Evolutionary conservation across 2,329 filamentous ascomycete genomes (phyloP).

Genomic region (Metarhizium rileyi): DNA sequence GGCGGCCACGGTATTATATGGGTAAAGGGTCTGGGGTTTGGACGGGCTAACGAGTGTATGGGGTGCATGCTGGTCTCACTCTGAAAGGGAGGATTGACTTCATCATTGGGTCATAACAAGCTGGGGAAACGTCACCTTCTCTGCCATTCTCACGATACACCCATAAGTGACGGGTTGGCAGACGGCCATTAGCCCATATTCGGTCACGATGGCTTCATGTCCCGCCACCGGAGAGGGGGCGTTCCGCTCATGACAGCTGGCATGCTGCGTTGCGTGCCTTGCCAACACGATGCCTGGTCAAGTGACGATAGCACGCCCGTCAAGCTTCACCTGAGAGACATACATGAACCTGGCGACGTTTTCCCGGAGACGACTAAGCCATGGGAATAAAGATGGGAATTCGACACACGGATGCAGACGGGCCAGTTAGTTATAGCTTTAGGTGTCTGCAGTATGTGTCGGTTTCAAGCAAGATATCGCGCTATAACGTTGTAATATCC

Average conservation of each 20-base stretch:
- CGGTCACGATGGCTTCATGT: conserved; percentile 13
- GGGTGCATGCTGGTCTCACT: conserved; percentile 14
- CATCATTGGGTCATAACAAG: conserved; percentile 13
- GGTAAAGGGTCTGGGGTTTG: conserved; percentile 3
- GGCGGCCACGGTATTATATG: conserved; percentile 14
- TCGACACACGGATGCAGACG: neutral
- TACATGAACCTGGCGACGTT: neutral
- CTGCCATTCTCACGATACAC: conserved; percentile 1
- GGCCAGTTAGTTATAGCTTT: neutral
- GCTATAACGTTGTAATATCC: neutral
- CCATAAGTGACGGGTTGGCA: conserved; percentile 1
- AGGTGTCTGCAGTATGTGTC: neutral
- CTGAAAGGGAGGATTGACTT: conserved; percentile 16
- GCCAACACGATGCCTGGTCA: conserved; percentile 4
- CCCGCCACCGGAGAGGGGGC: conserved; percentile 3
- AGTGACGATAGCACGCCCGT: conserved; percentile 6
- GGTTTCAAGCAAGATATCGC: neutral
- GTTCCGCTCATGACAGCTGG: conserved; percentile 5
- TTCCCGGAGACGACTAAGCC: neutral
- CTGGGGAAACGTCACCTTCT: conserved; percentile 6
- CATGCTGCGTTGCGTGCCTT: conserved; percentile 11
- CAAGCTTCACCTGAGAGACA: conserved; percentile 6
- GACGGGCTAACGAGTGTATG: conserved; percentile 1
- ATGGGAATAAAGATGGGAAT: neutral
- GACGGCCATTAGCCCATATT: conserved; percentile 6